Evolutionary conservation across 2,329 filamentous ascomycete genomes (phyloP).

Genomic region (Colletotrichum sp.): DNA sequence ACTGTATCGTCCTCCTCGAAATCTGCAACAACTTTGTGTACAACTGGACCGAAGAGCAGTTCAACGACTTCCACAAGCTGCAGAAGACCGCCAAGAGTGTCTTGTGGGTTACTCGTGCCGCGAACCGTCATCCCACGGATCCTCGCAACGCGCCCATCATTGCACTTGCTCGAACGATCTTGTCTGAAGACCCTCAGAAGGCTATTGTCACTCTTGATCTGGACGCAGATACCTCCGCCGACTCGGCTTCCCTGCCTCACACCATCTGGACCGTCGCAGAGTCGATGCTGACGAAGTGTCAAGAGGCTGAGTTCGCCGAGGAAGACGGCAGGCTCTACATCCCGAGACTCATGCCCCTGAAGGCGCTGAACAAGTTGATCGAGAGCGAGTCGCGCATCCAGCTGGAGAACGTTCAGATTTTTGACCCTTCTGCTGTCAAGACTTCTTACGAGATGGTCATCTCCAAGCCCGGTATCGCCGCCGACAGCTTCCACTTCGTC

Average conservation of each 20-base stretch:
- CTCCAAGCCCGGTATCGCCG: slow-evolving; percentile 27
- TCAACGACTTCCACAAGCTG: slow-evolving; percentile 44
- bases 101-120: slow-evolving; percentile 53
- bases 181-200: slow-evolving; percentile 53
- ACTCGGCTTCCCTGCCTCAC: slow-evolving; percentile 28
- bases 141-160: slow-evolving; percentile 45
- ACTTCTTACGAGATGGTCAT: slow-evolving; percentile 25
- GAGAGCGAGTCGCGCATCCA: slow-evolving; percentile 30
- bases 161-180: slow-evolving; percentile 52
- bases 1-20: too few relatives aligned
- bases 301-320: slow-evolving; percentile 51
- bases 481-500: slow-evolving; percentile 29
- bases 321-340: slow-evolving; percentile 42
- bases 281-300: slow-evolving; percentile 13
- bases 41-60: slow-evolving; percentile 42
- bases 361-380: slow-evolving; percentile 47
- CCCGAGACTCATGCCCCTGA: slow-evolving; percentile 48
- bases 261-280: slow-evolving; percentile 28
- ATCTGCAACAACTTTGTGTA: slow-evolving; percentile 35
- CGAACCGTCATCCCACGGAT: slow-evolving; percentile 37
- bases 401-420: not conserved
- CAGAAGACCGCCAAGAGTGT: slow-evolving; percentile 40
- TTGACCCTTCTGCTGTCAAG: not conserved
- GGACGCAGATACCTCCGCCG: slow-evolving; percentile 20
- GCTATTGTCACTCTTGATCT: slow-evolving; percentile 50